Conservation (phyloP, 768 basidiomycete species). For the Gloeopeniophorella convolvens region DNA sequence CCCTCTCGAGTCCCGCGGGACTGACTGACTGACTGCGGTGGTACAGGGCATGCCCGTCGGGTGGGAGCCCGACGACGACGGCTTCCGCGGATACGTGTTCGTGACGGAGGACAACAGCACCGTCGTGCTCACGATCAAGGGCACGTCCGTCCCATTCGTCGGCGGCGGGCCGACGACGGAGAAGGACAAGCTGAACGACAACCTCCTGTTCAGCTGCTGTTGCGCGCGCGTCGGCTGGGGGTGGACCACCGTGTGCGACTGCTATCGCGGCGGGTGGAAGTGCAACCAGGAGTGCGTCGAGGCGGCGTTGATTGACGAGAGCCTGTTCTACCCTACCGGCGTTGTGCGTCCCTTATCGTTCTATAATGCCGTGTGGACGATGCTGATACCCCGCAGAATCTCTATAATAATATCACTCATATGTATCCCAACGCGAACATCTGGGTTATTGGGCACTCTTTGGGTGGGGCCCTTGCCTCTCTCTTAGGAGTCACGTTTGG, state of each 20-base stretch:
- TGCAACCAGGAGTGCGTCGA: conserved; percentile 83
- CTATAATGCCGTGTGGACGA: too few species aligned
- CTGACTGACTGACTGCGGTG: too few species aligned
- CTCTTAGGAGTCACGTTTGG: conserved; percentile 88
- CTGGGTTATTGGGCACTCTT: conserved; percentile 80
- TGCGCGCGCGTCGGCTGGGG: conserved; percentile 90
- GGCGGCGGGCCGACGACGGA: conserved; percentile 76
- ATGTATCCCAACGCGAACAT: conserved; percentile 88
- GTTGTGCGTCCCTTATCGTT: conserved; percentile 61
- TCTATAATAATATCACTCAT: conserved; percentile 88
- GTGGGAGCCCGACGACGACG: conserved; percentile 84
- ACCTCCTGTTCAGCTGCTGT: conserved; percentile 90
- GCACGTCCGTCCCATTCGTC: conserved; percentile 72
- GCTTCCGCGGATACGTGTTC: conserved; percentile 91
- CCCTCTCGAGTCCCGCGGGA: not conserved
- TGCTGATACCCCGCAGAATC: too few species aligned
- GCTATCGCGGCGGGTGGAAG: conserved; percentile 65
- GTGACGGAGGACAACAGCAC: conserved; percentile 76
- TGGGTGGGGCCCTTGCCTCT: conserved; percentile 82
- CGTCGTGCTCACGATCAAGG: conserved; percentile 90
- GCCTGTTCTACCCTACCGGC: conserved; percentile 83
- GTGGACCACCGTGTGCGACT: conserved; percentile 90
- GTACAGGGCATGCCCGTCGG: conserved; percentile 68
- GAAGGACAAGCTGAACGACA: conserved; percentile 94
- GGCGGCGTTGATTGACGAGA: conserved; percentile 68